A percentile compares a stretch with the other conserved stretches of the same genome.
phyloP scores from a whole-genome alignment of 2,329 filamentous ascomycete genomes.

The Verticillium nubilum region DNA sequence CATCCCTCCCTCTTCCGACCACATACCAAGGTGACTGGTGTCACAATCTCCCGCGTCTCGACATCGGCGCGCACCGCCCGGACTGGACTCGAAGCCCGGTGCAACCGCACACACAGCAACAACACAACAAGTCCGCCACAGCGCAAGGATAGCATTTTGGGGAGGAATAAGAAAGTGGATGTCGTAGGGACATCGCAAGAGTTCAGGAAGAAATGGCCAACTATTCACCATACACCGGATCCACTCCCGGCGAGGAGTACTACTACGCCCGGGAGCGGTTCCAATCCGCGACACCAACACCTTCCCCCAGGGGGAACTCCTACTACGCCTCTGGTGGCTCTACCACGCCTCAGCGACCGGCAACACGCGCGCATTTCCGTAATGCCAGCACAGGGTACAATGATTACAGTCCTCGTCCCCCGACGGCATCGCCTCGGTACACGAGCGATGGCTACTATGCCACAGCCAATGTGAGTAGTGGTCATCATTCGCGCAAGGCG shows the following conservation, averaged over 20 bases:
- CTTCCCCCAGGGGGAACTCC: constrained; percentile 49
- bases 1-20: constrained; percentile 53
- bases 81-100: constrained; percentile 7
- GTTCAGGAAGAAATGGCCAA: constrained; percentile 27
- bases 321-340: constrained; percentile 27
- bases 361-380: constrained; percentile 47
- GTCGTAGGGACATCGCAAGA: constrained; percentile 26
- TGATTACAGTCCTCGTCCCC: constrained; percentile 39
- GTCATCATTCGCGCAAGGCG: constrained; percentile 40
- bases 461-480: constrained; percentile 60
- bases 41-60: constrained; percentile 41
- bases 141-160: neutral
- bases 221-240: constrained; percentile 37
- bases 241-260: constrained; percentile 45
- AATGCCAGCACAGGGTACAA: constrained; percentile 35
- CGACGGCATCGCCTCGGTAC: constrained; percentile 54
- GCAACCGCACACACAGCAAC: constrained; percentile 1
- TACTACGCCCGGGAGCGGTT: constrained; percentile 45
- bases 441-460: constrained; percentile 58
- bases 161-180: constrained; percentile 14
- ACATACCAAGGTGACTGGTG: constrained; percentile 57
- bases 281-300: constrained; percentile 50
- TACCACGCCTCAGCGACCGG: constrained; percentile 45
- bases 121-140: constrained; percentile 6
- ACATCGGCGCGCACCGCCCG: constrained; percentile 37